Evolutionary conservation across 768 basidiomycete genomes (phyloP), one percentile per base, ranked within the genome.

Genomic region (Podaxis mareebaensis): DNA sequence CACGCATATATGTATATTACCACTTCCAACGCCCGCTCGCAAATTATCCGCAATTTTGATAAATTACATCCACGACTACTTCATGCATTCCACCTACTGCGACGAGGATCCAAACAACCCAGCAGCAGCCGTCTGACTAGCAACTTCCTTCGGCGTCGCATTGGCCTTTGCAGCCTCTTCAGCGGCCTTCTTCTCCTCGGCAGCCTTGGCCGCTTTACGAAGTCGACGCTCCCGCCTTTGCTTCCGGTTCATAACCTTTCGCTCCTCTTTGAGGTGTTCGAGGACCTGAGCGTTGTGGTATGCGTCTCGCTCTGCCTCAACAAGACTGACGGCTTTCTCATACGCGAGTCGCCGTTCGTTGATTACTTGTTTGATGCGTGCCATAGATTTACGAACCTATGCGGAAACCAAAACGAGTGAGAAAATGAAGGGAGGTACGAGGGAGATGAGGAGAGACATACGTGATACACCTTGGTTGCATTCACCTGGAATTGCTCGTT

Each of bases 311-410:
- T 80, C 73, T 57, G 67, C 66, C 59, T 79, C 76, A 0, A 76
- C 75, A 20, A 85, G 73, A 65, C 77, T 70, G 33, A 81, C 58
- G 8, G 93, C 93, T 11, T 89, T 85, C 65, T 92, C 85, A 65
- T 94, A 91, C 8, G 93, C 93, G 24, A 93, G 73, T 51, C 95
- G 83, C 39, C 97, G 89, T 72, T 99, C 96, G 71, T 94, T 94
- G 54, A 98, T 79, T 22, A 98, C 88, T 63, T 85, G 87, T 74
- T 99, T 99, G 74, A 99, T 94, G 20, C 93, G 88, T n/a, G 93
- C 94, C 95, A 97, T 96, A 20, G 93, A 90, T 80, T 95, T 96
- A 22, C 92, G 90, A 75, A 88, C 90, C 95, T 97, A 66, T 10
- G 55, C 20, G 13, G n/a, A 44, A 48, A 39, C 46, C 70, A 24